Evolutionary conservation across 495 filamentous ascomycete species (phyloP).

Genomic region (Penicillium egyptiacum): DNA sequence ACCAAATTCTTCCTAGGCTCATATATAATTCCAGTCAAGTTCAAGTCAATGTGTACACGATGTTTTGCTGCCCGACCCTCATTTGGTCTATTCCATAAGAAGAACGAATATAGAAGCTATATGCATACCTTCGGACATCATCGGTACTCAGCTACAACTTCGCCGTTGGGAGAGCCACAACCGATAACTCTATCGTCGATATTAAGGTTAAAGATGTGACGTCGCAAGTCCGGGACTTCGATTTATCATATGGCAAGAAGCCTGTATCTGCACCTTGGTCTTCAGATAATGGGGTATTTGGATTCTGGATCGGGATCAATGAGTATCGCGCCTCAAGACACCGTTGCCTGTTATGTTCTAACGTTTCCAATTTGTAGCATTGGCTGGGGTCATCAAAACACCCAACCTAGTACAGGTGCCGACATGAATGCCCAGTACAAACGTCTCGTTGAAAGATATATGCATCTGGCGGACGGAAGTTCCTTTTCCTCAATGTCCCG

Average conservation of each 20-base stretch:
- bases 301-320: constrained; percentile 77
- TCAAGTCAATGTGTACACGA: background rate
- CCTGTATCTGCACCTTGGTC: constrained; percentile 58
- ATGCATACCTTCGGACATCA: background rate
- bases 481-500: constrained; percentile 72
- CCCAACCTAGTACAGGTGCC: constrained; percentile 41
- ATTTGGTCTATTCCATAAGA: background rate
- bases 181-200: constrained; percentile 49
- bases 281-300: constrained; percentile 60
- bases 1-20: constrained; percentile 12
- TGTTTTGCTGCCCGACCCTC: background rate
- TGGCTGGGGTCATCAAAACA: constrained; percentile 58
- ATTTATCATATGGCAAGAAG: constrained; percentile 28
- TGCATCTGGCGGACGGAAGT: constrained; percentile 65
- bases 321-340: constrained; percentile 43
- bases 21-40: constrained; percentile 6
- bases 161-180: constrained; percentile 60
- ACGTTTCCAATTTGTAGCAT: constrained; percentile 36
- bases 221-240: constrained; percentile 33
- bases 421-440: constrained; percentile 61
- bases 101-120: background rate
- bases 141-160: constrained; percentile 54
- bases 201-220: constrained; percentile 29
- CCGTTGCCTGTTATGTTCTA: background rate
- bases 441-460: constrained; percentile 58